Evolutionary conservation across 345 rosid species (phyloP), one percentile per base, ranked within the genome.

Genomic region (Euphorbia peplus): DNA sequence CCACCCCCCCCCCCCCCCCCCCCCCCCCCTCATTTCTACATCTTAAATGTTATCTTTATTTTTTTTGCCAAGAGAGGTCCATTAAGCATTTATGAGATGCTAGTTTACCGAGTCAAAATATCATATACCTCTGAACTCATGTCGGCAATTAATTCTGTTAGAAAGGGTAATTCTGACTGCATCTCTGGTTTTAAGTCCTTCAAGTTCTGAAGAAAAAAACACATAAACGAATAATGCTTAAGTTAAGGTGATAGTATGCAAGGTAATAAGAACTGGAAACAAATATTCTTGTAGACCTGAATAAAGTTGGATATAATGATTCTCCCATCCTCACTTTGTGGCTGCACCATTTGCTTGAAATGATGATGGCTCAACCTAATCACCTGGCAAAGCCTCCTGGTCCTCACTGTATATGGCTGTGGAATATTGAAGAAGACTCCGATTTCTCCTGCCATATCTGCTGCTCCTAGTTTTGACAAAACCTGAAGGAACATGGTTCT

Each of bases 361-460:
- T 79, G 72, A 64, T 88, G 89, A 72, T 93, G 96, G 76, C 96
- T 83, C 29, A 93, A 83, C 71, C 91, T 73, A 57, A 93, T 85
- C 68, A 93, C 91, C 77, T 93, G 97, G 73, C 96, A 91, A 60
- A 93, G 96, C 75, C 89, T 80, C 60, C 80, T 83, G 51, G 97
- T 93, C 74, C 95, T 82, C 70, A 89, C 78, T 15, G 82, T 82
- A 71, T 80, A 86, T 42, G 97, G 98, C 73, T 93, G 98, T 41
- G 96, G 97, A 73, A 89, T 80, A 75, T 93, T 93, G 83, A 93
- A 91, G 19, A 91, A 55, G 51, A 93, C 98, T 46, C 95, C 97
- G 63, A 93, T 83, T 70, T 93, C 99, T 78, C 99, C 99, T 54
- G 86, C 89, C 87, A 95, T 77, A 28, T 85, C 87, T 53, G 86